These are phyloP conservation scores for Ganoderma leucocontextum DNA, from an alignment of 1,284 basidiomycete species.

Conservation along the genomic window DNA sequence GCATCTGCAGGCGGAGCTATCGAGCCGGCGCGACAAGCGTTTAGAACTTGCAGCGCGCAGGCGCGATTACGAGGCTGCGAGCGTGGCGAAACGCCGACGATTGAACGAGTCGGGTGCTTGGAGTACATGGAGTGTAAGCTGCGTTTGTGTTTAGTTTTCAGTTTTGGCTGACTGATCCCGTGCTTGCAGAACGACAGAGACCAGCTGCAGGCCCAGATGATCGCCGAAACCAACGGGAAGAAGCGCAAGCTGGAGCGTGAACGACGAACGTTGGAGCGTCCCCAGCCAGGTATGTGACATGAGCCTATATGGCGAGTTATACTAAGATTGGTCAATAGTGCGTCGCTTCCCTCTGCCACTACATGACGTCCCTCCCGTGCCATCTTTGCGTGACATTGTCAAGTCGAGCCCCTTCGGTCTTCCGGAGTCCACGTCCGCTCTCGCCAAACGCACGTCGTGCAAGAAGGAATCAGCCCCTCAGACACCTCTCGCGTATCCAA, in stretches of 20 bases:
- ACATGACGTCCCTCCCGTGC: conserved; percentile 41
- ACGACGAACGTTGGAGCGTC: conserved; percentile 76
- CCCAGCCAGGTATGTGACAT: conserved; percentile 63
- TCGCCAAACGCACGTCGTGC: conserved; percentile 23
- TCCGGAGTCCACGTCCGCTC: conserved; percentile 25
- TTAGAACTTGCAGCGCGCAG: conserved; percentile 76
- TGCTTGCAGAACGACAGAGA: conserved; percentile 64
- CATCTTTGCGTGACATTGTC: conserved; percentile 47
- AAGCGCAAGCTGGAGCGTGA: conserved; percentile 84
- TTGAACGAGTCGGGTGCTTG: conserved; percentile 73
- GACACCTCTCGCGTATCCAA: conserved; percentile 56
- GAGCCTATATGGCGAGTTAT: neutral
- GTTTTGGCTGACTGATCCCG: neutral
- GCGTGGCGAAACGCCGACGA: conserved; percentile 62
- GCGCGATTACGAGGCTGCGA: conserved; percentile 68
- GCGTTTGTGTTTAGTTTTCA: neutral
- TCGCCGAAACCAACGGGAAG: conserved; percentile 85
- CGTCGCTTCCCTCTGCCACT: conserved; percentile 46
- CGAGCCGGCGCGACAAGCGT: conserved; percentile 76
- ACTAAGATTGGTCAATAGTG: conserved; percentile 29
- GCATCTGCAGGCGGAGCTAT: conserved; percentile 79
- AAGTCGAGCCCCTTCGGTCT: conserved; percentile 42
- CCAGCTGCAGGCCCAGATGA: conserved; percentile 83
- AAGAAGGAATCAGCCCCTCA: conserved; percentile 30
- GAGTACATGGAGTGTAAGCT: conserved; percentile 79